Evolutionary conservation across 345 rosid genomes (phyloP).

Genomic region (Excoecaria agallocha): DNA sequence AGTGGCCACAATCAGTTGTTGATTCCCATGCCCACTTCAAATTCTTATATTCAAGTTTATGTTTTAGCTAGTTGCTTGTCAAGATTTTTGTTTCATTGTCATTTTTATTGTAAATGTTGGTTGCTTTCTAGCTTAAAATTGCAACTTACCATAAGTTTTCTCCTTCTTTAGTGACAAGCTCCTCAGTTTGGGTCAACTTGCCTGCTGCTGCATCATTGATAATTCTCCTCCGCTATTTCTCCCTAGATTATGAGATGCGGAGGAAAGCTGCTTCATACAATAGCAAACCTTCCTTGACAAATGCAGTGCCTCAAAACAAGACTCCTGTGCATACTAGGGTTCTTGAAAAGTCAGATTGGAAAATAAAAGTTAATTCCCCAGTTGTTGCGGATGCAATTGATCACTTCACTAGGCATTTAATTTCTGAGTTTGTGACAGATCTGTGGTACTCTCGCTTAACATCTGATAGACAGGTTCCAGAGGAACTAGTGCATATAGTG

Average conservation of each 20-base stretch:
- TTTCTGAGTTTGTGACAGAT: slow-evolving; percentile 92
- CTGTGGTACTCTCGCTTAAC: slow-evolving; percentile 94
- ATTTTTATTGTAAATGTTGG: background rate
- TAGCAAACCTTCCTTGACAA: slow-evolving; percentile 44
- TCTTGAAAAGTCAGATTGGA: slow-evolving; percentile 64
- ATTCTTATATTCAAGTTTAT: background rate
- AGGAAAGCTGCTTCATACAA: slow-evolving; percentile 68
- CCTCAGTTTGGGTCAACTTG: slow-evolving; percentile 90
- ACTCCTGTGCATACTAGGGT: slow-evolving; percentile 44
- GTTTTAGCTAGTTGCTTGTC: background rate
- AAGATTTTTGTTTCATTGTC: background rate
- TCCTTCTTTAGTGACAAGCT: slow-evolving; percentile 80
- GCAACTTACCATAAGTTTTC: slow-evolving; percentile 18
- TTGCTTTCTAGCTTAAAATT: slow-evolving; percentile 13
- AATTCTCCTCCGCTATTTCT: slow-evolving; percentile 75
- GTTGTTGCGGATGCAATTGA: slow-evolving; percentile 88
- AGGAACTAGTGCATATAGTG: slow-evolving; percentile 68
- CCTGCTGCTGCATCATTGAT: slow-evolving; percentile 88
- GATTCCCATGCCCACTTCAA: background rate
- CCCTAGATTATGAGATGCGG: slow-evolving; percentile 76
- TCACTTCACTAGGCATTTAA: slow-evolving; percentile 70
- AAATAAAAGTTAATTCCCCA: slow-evolving; percentile 84
- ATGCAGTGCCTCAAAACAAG: slow-evolving; percentile 35
- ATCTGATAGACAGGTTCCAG: slow-evolving; percentile 86
- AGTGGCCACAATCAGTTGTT: background rate